Base-by-base conservation (phyloP, 257 asterid species). In the Buddleja alternifolia region DNA sequence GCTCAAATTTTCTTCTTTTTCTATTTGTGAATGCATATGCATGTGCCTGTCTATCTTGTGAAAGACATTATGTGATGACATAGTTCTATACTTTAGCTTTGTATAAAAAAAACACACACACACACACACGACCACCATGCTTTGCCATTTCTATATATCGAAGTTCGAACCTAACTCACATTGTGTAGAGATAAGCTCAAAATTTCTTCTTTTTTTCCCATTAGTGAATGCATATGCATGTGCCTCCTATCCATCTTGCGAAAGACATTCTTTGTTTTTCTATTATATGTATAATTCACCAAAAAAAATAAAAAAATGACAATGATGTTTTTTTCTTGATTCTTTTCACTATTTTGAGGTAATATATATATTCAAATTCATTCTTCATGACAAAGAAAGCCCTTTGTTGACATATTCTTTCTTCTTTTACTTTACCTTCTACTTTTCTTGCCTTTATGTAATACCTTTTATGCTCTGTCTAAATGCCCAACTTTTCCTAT, bases 331-430 rank as follows among this genome's bases (percentile, higher is more conserved):
- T 6, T 45, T 52, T 32, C 23, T 47, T 45, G 20, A 53, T 63
- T 60, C 63, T 63, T 67, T 74, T 51, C 66, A 70, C 46, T 61
- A 14, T 68, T 59, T 40, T 37, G 66, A 66, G 63, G 70, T 73
- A 72, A 57, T 51, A 78, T 11, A 51, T 44, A 58, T 74, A n/a
- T 71, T 66, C 68, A 77, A 81, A 47, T 68, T 70, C 39, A 78
- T 69, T 85, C 96, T 89, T 89, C 78, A 42, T 68, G 66, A 69
- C 83, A 89, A 89, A 92, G 96, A 20, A 86, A 87, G 10, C 83
- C 51, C 82, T 78, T 80, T n/a, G n/a, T n/a, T n/a, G n/a, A n/a
- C n/a, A n/a, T n/a, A n/a, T 72, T 75, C 70, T 64, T 72, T 73
- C 70, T 73, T 70, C 62, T 72, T 73, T 55, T 16, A 45, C 66